Evolutionary conservation across 2,329 filamentous ascomycete genomes (phyloP), one percentile per base, ranked within the genome.

Genomic region (Xylariaceae sp.): DNA sequence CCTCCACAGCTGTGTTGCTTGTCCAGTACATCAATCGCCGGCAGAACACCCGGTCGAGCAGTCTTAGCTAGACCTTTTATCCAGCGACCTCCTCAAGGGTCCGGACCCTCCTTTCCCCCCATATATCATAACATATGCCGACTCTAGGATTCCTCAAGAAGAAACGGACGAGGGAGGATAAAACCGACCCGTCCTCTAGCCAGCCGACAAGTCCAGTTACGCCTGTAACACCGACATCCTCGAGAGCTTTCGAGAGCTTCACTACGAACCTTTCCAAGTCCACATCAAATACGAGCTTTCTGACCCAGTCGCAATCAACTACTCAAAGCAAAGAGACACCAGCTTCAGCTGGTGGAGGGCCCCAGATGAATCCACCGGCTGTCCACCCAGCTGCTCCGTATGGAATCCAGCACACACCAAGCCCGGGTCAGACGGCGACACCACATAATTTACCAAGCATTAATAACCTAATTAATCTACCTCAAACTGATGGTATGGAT

Each of bases 81-180:
- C 39, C 44, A 50, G 57, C 26, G 47, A 60, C 40, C 51, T 46
- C 27, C 33, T 41, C 53, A 53, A 62, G 66, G 64, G 59, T 53
- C 55, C 42, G 36, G 42, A 26, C 55, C 64, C 60, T 61, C 62
- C 60, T 63, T 51, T 60, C 66, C 59, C 67, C 65, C n/a, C n/a
- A n/a, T 63, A 64, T 55, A 60, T 61, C 65, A 63, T 67, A 64
- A 66, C 73, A 69, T 70, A 97, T 99, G 94, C 94, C 92, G 86
- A 90, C 85, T 75, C 84, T 97, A 81, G 91, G 91, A 75, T 92
- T 97, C 72, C 85, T 97, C 73, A 97, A 97, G 84, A 97, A 96
- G 85, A 96, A 96, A 84, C 88, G 92, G 84, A 96, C 92, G 78
- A 95, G 92, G 85, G 92, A 97, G 80, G 89, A 86, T 71, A 84